A percentile compares a stretch with the other conserved stretches of the same genome.
Conservation (phyloP, 768 basidiomycete genomes). For the Tulasnella sp. region DNA sequence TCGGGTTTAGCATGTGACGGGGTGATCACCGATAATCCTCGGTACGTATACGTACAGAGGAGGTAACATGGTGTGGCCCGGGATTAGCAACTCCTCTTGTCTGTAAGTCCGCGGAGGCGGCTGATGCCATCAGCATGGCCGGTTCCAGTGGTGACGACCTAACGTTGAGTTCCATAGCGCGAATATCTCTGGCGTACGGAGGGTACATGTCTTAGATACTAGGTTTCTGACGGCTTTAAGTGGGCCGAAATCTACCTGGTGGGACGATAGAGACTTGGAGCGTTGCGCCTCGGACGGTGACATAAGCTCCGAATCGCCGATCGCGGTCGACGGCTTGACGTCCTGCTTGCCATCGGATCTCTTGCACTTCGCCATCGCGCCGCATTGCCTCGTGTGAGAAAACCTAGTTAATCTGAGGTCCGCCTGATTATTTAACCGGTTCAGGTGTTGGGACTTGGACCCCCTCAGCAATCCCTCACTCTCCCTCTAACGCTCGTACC, state of each 20-base stretch:
- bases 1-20: not conserved
- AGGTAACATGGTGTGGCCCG: not conserved
- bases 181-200: not conserved
- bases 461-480: not conserved
- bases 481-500: not conserved
- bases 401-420: not conserved
- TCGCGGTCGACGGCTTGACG: not conserved
- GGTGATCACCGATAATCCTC: not conserved
- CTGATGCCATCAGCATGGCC: not conserved
- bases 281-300: conserved; percentile 2
- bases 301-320: conserved; percentile 9
- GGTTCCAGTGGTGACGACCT: not conserved
- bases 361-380: not conserved
- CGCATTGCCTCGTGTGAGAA: not conserved
- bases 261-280: not conserved
- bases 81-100: not conserved
- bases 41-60: not conserved
- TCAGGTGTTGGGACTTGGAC: not conserved
- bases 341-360: conserved; percentile 1
- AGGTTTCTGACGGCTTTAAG: not conserved
- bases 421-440: not conserved
- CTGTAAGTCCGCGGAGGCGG: not conserved
- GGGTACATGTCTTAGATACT: not conserved
- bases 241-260: not conserved
- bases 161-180: not conserved